These are phyloP conservation scores for Picea engelmannii DNA, from an alignment of 83 land plant species.

Conservation along the genomic window DNA sequence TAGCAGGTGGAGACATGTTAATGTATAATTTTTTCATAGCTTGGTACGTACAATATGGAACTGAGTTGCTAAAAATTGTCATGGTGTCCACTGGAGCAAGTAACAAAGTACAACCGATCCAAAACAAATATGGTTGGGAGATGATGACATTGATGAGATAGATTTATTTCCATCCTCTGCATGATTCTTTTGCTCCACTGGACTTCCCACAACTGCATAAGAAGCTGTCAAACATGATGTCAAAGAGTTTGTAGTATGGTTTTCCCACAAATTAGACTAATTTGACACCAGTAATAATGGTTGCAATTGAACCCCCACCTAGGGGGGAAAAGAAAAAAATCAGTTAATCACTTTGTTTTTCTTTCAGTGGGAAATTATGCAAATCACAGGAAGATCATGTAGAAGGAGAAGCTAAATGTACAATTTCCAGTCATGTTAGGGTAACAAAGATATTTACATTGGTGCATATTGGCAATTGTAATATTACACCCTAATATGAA, in stretches of 20 bases:
- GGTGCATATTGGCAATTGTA: neutral
- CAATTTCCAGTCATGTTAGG: neutral
- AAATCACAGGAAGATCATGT: neutral
- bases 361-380: neutral
- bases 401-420: neutral
- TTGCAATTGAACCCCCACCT: conserved; percentile 12
- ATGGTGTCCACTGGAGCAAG: conserved; percentile 19
- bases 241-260: conserved; percentile 36
- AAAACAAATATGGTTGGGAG: conserved; percentile 27
- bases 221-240: conserved; percentile 22
- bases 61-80: conserved; percentile 14
- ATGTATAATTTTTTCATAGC: neutral
- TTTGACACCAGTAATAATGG: conserved; percentile 21
- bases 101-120: conserved; percentile 25
- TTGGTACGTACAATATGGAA: conserved; percentile 19
- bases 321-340: neutral
- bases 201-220: conserved; percentile 26
- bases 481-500: conserved; percentile 8
- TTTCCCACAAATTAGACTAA: conserved; percentile 57
- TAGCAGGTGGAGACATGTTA: conserved; percentile 17
- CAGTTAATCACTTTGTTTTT: neutral
- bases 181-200: conserved; percentile 12
- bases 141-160: conserved; percentile 11
- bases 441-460: neutral
- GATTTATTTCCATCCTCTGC: conserved; percentile 26